Base-by-base conservation (phyloP, 768 basidiomycete species). In the Tylopilus cervinicoccineus region DNA sequence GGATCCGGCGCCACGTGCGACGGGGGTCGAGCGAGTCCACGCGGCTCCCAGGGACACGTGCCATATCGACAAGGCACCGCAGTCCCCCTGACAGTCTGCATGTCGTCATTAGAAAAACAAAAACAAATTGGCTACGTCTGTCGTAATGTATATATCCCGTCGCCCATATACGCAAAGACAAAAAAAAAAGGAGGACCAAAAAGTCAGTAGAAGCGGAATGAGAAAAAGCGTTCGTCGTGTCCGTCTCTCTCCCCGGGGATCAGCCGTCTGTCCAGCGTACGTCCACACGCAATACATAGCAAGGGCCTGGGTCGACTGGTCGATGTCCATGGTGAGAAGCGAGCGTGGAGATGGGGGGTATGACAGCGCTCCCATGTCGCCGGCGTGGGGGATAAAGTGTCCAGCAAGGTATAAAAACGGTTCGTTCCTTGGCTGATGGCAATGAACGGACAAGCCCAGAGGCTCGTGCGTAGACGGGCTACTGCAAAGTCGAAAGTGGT, bases 131-230 rank as follows among this genome's bases (percentile, higher is more conserved):
- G 53, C 53, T 63, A 55, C 43, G 38, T n/a, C 47, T 58, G 51
- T 63, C 61, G 48, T 66, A 66, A 51, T 54, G 61, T 66, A 64
- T 59, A 58, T 55, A 20, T 34, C 58, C 58, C 52, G 50, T 40
- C 45, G 42, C 48, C 45, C 49, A 54, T 52, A 39, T 38, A 57
- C 45, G 53, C 40, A 34, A 52, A 56, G 23, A 54, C 50, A 55
- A 52, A 27, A 44, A 33, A 55, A 64, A 53, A 40, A 19, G 16
- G 10, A 41, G n/a, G 41, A 34, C 31, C 26, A 54, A 48, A 48
- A 26, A 43, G 60, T 62, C 53, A 49, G 40, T 41, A 38, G 48
- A 34, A 40, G 31, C 38, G 44, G 11, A 33, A 23, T 7, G 32
- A 6, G 38, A 11, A 28, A 20, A 41, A 56, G 5, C 6, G 60